Percentiles rank a stretch among this genome's conserved stretches.
These are phyloP conservation scores for Dionaea muscipula DNA, from an alignment of 179 eudicot genomes.

Conservation along the genomic window DNA sequence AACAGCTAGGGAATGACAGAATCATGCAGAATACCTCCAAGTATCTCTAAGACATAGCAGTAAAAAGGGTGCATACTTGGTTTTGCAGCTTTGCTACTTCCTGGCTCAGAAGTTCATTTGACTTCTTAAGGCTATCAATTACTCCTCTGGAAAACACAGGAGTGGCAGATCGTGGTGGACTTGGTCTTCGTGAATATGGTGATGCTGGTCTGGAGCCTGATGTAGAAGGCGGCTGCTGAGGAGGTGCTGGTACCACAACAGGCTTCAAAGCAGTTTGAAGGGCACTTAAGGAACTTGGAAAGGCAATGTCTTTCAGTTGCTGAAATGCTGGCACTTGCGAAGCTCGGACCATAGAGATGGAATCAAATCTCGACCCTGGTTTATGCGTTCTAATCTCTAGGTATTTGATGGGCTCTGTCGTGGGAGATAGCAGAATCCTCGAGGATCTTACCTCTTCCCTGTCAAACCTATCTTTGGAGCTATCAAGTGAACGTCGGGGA, in stretches of 20 bases:
- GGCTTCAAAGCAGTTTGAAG: slow-evolving; percentile 46
- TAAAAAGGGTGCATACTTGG: slow-evolving; percentile 30
- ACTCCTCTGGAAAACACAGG: slow-evolving; percentile 58
- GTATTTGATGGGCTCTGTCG: slow-evolving; percentile 57
- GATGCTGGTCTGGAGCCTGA: slow-evolving; percentile 42
- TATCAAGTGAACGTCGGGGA: slow-evolving; percentile 36
- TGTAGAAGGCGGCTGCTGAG: slow-evolving; percentile 18
- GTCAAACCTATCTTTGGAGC: slow-evolving; percentile 23
- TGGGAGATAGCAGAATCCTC: slow-evolving; percentile 30
- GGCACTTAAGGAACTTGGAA: slow-evolving; percentile 52
- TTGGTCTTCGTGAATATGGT: slow-evolving; percentile 55
- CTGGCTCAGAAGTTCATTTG: slow-evolving; percentile 62
- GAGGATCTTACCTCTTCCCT: slow-evolving; percentile 20
- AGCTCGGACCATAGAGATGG: slow-evolving; percentile 44
- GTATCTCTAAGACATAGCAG: background rate
- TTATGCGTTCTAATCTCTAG: slow-evolving; percentile 41
- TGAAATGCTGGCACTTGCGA: slow-evolving; percentile 58
- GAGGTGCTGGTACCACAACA: slow-evolving; percentile 19
- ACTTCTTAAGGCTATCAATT: slow-evolving; percentile 60
- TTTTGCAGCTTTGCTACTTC: slow-evolving; percentile 63
- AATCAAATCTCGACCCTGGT: slow-evolving; percentile 28
- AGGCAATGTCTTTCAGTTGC: slow-evolving; percentile 50
- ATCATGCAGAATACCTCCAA: background rate
- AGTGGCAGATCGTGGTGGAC: slow-evolving; percentile 58
- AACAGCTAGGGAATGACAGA: background rate